Percentiles rank a stretch among this genome's conserved stretches.
Conservation (phyloP, 768 basidiomycete species). For the Mrakia blollopis region DNA sequence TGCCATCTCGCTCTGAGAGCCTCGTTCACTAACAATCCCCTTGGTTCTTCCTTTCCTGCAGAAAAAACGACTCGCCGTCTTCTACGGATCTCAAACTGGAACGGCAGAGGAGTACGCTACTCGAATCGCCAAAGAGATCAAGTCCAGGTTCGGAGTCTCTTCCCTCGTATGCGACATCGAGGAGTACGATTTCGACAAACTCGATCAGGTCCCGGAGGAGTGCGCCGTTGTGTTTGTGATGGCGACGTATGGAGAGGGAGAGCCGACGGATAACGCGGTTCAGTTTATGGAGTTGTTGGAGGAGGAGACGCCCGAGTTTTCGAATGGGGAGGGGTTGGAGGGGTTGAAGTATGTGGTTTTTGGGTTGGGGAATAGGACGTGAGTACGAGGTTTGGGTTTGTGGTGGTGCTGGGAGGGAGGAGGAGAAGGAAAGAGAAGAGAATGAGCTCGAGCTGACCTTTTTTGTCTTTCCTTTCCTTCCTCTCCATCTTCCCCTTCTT, state of each 20-base stretch:
- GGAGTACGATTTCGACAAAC: constrained; percentile 96
- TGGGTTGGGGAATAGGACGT: constrained; percentile 61
- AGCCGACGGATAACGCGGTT: constrained; percentile 96
- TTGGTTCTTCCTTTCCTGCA: constrained; percentile 42
- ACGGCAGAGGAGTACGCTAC: constrained; percentile 96
- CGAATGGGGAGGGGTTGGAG: constrained; percentile 56
- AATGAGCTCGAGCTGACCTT: constrained; percentile 1
- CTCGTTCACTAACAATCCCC: no score
- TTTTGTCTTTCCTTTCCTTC: not conserved
- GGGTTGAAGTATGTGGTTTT: constrained; percentile 94
- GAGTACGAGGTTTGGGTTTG: not conserved
- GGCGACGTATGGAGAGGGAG: constrained; percentile 98
- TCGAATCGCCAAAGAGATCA: constrained; percentile 95
- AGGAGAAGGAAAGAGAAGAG: not conserved
- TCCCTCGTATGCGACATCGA: constrained; percentile 97
- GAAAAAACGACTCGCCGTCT: constrained; percentile 96
- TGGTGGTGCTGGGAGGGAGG: not conserved
- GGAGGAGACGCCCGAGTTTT: constrained; percentile 82
- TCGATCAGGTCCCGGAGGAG: constrained; percentile 83
- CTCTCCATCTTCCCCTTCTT: not conserved
- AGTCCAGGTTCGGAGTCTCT: constrained; percentile 88
- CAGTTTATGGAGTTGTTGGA: constrained; percentile 86
- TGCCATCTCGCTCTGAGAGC: no score
- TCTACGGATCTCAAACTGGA: constrained; percentile 97
- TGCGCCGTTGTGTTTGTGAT: constrained; percentile 87